phyloP scores from a whole-genome alignment of 2,329 filamentous ascomycete species.

The Trichoderma simmonsii region DNA sequence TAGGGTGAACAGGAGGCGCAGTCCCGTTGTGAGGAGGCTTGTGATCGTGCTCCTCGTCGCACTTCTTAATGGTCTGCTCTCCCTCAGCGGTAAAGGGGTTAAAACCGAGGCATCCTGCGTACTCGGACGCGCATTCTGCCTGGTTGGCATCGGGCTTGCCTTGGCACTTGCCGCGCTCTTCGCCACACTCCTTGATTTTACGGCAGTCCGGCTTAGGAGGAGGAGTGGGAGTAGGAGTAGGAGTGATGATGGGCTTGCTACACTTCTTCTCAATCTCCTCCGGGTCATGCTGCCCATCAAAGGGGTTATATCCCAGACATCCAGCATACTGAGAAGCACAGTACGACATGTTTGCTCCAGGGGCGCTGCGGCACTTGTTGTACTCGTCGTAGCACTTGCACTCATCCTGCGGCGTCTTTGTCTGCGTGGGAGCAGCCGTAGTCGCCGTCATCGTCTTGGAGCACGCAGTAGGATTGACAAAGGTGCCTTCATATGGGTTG shows the following conservation, averaged over 20 bases:
- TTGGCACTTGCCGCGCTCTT: not conserved
- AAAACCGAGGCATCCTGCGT: slow-evolving; percentile 6
- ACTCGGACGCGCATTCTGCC: not conserved
- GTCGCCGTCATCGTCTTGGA: slow-evolving; percentile 23
- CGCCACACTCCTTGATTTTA: not conserved
- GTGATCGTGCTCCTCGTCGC: not conserved
- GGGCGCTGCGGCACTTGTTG: not conserved
- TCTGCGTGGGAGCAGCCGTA: slow-evolving; percentile 22
- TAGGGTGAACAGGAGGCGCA: slow-evolving; percentile 6
- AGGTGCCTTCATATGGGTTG: slow-evolving; percentile 19
- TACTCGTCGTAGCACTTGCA: not conserved
- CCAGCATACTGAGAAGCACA: slow-evolving; percentile 25
- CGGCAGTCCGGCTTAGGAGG: slow-evolving; percentile 1
- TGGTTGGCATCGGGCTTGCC: not conserved
- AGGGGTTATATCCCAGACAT: slow-evolving; percentile 15
- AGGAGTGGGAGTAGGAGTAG: not conserved
- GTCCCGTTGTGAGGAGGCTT: not conserved
- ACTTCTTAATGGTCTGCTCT: not conserved
- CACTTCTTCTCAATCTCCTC: not conserved
- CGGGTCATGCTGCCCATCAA: not conserved
- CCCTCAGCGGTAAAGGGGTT: not conserved
- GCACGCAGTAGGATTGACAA: slow-evolving; percentile 24
- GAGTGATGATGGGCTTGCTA: not conserved
- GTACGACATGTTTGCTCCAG: not conserved
- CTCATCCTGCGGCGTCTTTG: not conserved